These are phyloP conservation scores for Sugiyamaella xylanicola DNA, from an alignment of 1,139 yeast genomes.

Conservation along the genomic window DNA sequence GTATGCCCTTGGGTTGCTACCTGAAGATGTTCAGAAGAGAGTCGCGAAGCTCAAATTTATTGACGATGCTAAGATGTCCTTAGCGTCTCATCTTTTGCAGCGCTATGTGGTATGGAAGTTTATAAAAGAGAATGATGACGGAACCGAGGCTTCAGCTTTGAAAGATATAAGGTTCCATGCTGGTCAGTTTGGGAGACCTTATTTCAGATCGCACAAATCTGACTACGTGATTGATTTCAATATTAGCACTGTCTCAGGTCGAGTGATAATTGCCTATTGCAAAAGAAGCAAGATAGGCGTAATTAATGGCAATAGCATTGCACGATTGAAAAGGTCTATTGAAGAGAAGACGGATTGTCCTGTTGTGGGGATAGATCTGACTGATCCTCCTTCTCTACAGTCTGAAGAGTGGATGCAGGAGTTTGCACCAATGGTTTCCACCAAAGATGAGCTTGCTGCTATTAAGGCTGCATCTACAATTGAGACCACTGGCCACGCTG, in stretches of 20 bases:
- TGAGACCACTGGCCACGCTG: neutral
- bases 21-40: slow-evolving; percentile 8
- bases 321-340: neutral
- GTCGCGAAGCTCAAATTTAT: slow-evolving; percentile 4
- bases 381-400: slow-evolving; percentile 11
- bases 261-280: slow-evolving; percentile 13
- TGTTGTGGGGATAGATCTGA: slow-evolving; percentile 10
- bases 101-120: slow-evolving; percentile 8
- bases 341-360: neutral
- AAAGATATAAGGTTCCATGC: slow-evolving; percentile 2
- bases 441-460: slow-evolving; percentile 3
- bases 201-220: neutral
- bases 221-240: slow-evolving; percentile 14
- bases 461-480: slow-evolving; percentile 1
- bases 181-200: slow-evolving; percentile 12
- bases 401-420: slow-evolving; percentile 9
- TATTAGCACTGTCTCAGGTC: slow-evolving; percentile 13
- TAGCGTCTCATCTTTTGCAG: slow-evolving; percentile 16
- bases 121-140: neutral
- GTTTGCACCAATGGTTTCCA: slow-evolving; percentile 15
- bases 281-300: neutral
- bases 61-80: slow-evolving; percentile 17
- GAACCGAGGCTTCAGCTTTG: neutral
- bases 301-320: neutral
- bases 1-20: slow-evolving; percentile 9